Conservation (phyloP, 768 basidiomycete genomes). For the Russula olivacea region DNA sequence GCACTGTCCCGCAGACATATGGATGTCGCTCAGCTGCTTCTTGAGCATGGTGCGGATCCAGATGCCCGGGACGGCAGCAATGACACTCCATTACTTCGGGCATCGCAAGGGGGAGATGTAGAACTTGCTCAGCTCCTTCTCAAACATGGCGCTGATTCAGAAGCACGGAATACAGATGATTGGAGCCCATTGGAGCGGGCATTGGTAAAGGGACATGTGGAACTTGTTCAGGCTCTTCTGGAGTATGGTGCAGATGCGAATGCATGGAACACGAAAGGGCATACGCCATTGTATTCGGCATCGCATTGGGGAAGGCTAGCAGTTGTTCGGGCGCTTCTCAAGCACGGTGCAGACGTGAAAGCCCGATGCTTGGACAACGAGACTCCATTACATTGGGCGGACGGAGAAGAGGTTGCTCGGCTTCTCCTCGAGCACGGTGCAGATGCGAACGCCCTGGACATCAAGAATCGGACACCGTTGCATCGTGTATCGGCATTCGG, state of each 20-base stretch:
- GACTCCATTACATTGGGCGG: neutral
- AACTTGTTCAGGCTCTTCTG: neutral
- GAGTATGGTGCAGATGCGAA: neutral
- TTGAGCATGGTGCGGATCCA: no score
- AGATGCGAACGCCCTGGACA: neutral
- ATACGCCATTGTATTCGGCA: neutral
- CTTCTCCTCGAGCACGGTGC: neutral
- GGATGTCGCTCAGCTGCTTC: no score
- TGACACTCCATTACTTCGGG: neutral
- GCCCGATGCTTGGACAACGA: neutral
- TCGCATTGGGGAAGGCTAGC: no score
- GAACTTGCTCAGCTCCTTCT: neutral
- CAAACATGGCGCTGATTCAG: no score
- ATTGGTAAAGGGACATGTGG: fast-evolving
- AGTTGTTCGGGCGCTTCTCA: neutral
- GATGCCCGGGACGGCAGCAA: neutral
- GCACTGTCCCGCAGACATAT: no score
- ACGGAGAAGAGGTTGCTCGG: neutral
- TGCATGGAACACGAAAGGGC: neutral
- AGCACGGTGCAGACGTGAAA: neutral
- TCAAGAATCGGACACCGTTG: neutral
- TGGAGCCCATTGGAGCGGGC: neutral
- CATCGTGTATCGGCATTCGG: neutral
- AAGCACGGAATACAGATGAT: neutral
- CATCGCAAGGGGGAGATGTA: neutral